phyloP scores from a whole-genome alignment of 495 filamentous ascomycete genomes.

The Thermochaetoides thermophila region DNA sequence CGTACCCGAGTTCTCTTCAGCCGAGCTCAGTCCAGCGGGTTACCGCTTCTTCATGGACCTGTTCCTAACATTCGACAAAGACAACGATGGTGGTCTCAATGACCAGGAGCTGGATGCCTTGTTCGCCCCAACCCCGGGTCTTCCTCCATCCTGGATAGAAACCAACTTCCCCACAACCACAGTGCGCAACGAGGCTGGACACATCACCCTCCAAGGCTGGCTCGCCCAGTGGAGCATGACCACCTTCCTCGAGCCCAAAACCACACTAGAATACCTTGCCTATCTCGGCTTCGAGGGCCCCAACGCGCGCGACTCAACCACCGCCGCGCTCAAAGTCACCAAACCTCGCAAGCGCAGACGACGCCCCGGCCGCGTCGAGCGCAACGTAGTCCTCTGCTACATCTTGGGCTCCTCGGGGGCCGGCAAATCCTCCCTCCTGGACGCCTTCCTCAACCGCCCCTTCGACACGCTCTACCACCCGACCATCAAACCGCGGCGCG shows the following conservation, averaged over 20 bases:
- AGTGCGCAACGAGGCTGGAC: constrained; percentile 83
- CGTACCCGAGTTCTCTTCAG: constrained; percentile 77
- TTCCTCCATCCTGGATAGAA: constrained; percentile 74
- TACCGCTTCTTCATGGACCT: constrained; percentile 97
- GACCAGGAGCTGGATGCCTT: constrained; percentile 67
- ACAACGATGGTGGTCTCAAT: constrained; percentile 91
- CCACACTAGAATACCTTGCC: constrained; percentile 85
- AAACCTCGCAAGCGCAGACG: constrained; percentile 73
- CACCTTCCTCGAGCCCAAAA: constrained; percentile 88
- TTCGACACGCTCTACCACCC: constrained; percentile 81
- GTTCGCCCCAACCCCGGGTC: constrained; percentile 85
- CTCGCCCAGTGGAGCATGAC: constrained; percentile 99
- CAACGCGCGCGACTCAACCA: constrained; percentile 50
- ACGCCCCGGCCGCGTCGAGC: constrained; percentile 69
- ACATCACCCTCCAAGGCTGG: constrained; percentile 96
- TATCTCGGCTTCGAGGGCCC: constrained; percentile 77
- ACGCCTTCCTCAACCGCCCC: constrained; percentile 77
- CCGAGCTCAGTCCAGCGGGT: constrained; percentile 84
- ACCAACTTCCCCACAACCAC: constrained; percentile 83
- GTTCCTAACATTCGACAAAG: constrained; percentile 88
- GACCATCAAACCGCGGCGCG: constrained; percentile 83
- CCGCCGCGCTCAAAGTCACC: constrained; percentile 78
- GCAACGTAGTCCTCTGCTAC: constrained; percentile 93
- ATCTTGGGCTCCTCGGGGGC: constrained; percentile 70
- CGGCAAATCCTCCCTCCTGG: constrained; percentile 79